Evolutionary conservation across 768 basidiomycete genomes (phyloP), one percentile per base, ranked within the genome.

Genomic region (Mycena galopus): DNA sequence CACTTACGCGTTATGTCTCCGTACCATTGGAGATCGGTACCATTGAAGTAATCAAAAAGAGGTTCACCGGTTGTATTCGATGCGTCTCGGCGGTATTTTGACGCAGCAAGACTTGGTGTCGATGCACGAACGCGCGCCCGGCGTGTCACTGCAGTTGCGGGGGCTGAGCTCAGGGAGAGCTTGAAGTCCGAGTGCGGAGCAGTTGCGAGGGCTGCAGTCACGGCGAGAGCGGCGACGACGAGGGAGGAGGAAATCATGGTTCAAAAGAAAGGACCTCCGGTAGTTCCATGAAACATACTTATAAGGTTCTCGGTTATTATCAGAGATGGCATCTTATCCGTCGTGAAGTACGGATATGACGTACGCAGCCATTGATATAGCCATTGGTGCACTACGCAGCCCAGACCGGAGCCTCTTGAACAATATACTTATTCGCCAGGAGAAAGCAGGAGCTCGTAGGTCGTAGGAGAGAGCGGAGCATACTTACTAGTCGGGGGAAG

Each of bases 11-110:
- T 58, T 23, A 76, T 63, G 16, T 76, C 61, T 37, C 72, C 76
- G 44, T 63, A 77, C 75, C 72, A 77, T 71, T 78, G 76, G 39
- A 78, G 69, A 37, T 78, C 76, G 17, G 76, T 77, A 5, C 75
- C 71, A 17, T 75, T 66, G 42, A 78, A 78, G 39, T 66, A 77
- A 62, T 78, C 77, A 11, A 58, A n/a, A 14, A 78, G 61, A 3
- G 74, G 76, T 14, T 72, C 53, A 32, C 63, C 70, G 1, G 60
- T 65, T 10, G 37, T 17, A 11, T 25, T 23, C 14, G 29, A 16
- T 7, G 17, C 44, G 27, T 35, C 35, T 11, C n/a, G 58, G n/a
- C 23, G 37, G 23, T 23, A n/a, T 21, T 12, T 25, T 12, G 23
- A 50, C 9, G 47, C 47, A 4, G 47, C 47, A 32, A 25, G 1